A percentile compares a stretch with the other conserved stretches of the same genome.
Evolutionary conservation across 1,284 basidiomycete species (phyloP).

Genomic region (Cryptococcus wingfieldii): DNA sequence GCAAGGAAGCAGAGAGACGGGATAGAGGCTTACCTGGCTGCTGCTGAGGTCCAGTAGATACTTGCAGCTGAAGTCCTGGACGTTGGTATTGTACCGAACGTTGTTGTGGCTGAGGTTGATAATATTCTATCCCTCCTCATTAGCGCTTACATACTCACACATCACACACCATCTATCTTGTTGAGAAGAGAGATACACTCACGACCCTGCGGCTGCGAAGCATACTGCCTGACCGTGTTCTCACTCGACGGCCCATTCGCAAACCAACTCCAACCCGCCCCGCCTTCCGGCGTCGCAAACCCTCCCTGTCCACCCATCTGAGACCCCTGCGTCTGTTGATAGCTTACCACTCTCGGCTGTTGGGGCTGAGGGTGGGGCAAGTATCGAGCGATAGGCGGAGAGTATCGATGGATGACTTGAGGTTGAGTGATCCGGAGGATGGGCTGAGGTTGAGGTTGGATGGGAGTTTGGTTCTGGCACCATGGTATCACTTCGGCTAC

Average conservation of each 20-base stretch:
- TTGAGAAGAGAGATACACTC: not conserved
- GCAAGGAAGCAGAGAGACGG: not conserved
- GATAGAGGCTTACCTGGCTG: conserved; percentile 6
- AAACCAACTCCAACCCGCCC: conserved; percentile 37
- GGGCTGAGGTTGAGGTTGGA: not conserved
- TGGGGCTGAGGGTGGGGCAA: not conserved
- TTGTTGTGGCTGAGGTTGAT: too few species aligned
- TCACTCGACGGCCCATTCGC: conserved; percentile 11
- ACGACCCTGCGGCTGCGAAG: not conserved
- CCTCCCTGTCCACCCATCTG: conserved; percentile 33
- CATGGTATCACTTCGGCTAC: conserved; percentile 28
- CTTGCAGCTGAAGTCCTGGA: conserved; percentile 30
- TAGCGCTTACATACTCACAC: too few species aligned
- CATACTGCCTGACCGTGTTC: not conserved
- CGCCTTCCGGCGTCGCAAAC: conserved; percentile 22
- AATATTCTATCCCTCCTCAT: too few species aligned
- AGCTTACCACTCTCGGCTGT: not conserved
- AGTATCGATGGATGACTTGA: conserved; percentile 10
- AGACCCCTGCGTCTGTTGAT: not conserved
- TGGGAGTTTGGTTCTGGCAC: conserved; percentile 18
- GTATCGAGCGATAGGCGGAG: not conserved
- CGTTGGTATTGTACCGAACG: conserved; percentile 27
- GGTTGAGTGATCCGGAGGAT: not conserved
- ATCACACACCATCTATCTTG: too few species aligned
- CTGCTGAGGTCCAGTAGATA: conserved; percentile 8